Percentiles rank a stretch among this genome's conserved stretches.
Evolutionary conservation across 345 rosid species (phyloP).

Genomic region (Acer yangbiense): DNA sequence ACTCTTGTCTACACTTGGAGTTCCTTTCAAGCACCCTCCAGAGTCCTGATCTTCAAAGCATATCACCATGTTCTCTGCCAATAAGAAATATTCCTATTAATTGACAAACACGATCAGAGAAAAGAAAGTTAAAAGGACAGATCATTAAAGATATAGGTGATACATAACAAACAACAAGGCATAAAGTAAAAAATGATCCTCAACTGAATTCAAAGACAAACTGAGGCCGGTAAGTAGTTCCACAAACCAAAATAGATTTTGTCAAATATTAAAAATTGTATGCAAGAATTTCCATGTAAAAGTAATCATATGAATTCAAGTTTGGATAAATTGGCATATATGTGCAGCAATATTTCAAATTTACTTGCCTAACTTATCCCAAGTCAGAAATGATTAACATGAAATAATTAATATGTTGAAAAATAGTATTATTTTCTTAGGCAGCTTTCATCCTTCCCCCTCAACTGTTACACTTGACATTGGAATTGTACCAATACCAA

Average conservation of each 20-base stretch:
- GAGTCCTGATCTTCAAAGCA: conserved; percentile 83
- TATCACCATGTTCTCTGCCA: conserved; percentile 89
- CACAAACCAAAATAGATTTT: not conserved
- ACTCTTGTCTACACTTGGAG: conserved; percentile 57
- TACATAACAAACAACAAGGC: not conserved
- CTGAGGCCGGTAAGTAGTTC: not conserved
- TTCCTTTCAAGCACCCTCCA: conserved; percentile 73
- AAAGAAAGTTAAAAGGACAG: not conserved
- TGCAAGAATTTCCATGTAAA: not conserved
- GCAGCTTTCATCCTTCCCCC: not conserved
- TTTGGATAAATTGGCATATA: not conserved
- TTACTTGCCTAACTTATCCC: not conserved
- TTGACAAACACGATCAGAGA: not conserved
- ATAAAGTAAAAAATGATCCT: not conserved
- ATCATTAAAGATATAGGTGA: not conserved
- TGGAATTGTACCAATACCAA: not conserved
- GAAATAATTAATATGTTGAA: not conserved
- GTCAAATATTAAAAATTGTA: not conserved
- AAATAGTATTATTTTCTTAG: not conserved
- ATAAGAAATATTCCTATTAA: conserved; percentile 28
- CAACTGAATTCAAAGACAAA: conserved; percentile 1
- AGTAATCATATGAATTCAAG: not conserved
- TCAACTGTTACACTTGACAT: not conserved
- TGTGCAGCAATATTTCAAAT: not conserved
- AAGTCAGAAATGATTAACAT: not conserved